phyloP scores from a whole-genome alignment of 2,329 filamentous ascomycete genomes.

The Grosmannia clavigera region DNA sequence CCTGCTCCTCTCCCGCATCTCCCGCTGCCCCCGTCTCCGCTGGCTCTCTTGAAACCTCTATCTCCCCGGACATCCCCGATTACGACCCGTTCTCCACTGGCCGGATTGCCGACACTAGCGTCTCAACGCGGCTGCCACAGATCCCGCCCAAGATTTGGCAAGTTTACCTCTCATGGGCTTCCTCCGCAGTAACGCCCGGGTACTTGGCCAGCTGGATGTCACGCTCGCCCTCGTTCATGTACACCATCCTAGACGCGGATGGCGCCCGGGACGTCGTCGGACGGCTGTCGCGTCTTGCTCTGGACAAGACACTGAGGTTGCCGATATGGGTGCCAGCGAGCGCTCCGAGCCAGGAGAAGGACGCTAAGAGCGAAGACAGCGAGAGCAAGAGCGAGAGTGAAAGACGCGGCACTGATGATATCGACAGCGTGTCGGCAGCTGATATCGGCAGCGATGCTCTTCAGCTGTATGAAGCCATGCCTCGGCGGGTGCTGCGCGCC shows the following conservation, averaged over 20 bases:
- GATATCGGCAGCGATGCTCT: conserved; percentile 1
- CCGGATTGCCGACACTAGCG: not conserved
- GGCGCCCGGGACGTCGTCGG: conserved; percentile 10
- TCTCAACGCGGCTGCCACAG: conserved; percentile 7
- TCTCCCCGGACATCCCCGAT: not conserved
- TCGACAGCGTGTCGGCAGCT: not conserved
- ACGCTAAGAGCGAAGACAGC: not conserved
- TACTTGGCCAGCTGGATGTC: conserved; percentile 11
- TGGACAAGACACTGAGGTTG: not conserved
- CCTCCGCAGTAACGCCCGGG: not conserved
- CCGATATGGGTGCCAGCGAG: not conserved
- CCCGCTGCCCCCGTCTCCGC: not conserved
- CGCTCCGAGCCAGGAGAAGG: not conserved
- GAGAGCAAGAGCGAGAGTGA: not conserved
- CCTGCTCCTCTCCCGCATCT: not conserved
- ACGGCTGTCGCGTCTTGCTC: conserved; percentile 10
- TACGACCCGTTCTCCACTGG: not conserved
- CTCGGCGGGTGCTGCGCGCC: conserved; percentile 11
- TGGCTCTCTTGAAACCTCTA: not conserved
- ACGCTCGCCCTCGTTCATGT: conserved; percentile 11
- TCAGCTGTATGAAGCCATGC: conserved; percentile 10
- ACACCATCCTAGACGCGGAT: conserved; percentile 12
- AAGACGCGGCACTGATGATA: not conserved
- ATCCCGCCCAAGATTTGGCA: conserved; percentile 17
- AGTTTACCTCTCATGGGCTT: conserved; percentile 12